These are phyloP conservation scores for Taphrina sp. DNA, from an alignment of 1,139 yeast genomes.

Conservation along the genomic window DNA sequence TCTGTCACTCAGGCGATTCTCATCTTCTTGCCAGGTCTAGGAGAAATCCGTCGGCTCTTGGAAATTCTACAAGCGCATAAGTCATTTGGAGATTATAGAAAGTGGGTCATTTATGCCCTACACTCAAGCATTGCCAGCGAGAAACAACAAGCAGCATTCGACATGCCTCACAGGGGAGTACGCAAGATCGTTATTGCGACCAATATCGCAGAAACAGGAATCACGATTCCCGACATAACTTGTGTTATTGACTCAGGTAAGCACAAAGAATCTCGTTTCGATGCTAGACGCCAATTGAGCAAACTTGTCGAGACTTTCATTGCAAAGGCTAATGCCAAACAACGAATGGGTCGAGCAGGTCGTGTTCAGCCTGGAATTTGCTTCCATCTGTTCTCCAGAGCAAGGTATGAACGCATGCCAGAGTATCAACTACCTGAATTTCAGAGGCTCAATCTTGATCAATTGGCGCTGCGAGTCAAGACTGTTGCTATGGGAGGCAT, in stretches of 20 bases:
- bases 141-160: constrained; percentile 69
- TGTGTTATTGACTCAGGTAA: constrained; percentile 75
- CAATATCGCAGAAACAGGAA: constrained; percentile 71
- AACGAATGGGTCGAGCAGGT: constrained; percentile 86
- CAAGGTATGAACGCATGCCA: constrained; percentile 51
- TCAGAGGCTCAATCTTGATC: constrained; percentile 67
- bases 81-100: constrained; percentile 55
- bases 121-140: constrained; percentile 66
- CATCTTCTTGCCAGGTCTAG: constrained; percentile 74
- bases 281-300: constrained; percentile 59
- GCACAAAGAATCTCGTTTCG: constrained; percentile 64
- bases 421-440: constrained; percentile 76
- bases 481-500: constrained; percentile 70
- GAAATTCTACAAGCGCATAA: constrained; percentile 59
- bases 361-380: constrained; percentile 73
- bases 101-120: constrained; percentile 52
- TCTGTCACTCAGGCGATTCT: constrained; percentile 52
- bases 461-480: constrained; percentile 67
- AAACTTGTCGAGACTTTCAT: constrained; percentile 69
- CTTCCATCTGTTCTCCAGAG: constrained; percentile 63
- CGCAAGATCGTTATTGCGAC: constrained; percentile 76
- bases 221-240: constrained; percentile 80
- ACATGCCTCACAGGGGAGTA: constrained; percentile 49
- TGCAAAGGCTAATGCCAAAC: constrained; percentile 71
- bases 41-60: constrained; percentile 72